phyloP scores from a whole-genome alignment of 306 rosid species.

The Trichosanthes truncata region DNA sequence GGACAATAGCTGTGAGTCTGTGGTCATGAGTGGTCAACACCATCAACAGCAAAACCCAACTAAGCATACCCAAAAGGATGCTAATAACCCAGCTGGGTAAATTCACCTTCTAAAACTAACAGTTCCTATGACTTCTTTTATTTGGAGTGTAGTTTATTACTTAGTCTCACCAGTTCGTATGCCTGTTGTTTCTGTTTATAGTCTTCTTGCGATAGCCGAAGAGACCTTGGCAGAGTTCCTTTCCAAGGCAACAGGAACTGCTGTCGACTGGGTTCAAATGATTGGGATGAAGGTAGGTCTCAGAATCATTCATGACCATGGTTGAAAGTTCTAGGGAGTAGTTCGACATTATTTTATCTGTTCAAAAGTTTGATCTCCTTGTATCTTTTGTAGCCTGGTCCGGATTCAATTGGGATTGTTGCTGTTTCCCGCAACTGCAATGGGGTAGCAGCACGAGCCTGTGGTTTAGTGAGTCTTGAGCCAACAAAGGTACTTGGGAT shows the following conservation, averaged over 20 bases:
- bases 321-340: not conserved
- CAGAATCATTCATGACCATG: not conserved
- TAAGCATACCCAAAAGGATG: conserved; percentile 89
- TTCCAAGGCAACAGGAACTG: conserved; percentile 99
- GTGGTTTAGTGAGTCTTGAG: conserved; percentile 97
- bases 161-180: not conserved
- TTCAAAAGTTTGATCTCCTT: not conserved
- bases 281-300: conserved; percentile 94
- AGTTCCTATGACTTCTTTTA: not conserved
- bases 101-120: not conserved
- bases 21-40: conserved; percentile 96
- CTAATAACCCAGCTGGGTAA: conserved; percentile 99
- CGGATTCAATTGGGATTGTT: conserved; percentile 98
- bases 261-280: conserved; percentile 99
- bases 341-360: not conserved
- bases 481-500: conserved; percentile 61
- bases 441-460: conserved; percentile 97
- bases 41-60: conserved; percentile 89
- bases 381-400: conserved; percentile 76
- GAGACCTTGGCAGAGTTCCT: conserved; percentile 99
- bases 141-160: not conserved
- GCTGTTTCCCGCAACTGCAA: conserved; percentile 93
- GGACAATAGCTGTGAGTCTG: conserved; percentile 98
- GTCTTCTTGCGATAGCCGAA: conserved; percentile 94
- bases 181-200: conserved; percentile 2